Evolutionary conservation across 108 stramenopile species (phyloP), one percentile per base, ranked within the genome.

Genomic region (Aurantiochytrium sp.): DNA sequence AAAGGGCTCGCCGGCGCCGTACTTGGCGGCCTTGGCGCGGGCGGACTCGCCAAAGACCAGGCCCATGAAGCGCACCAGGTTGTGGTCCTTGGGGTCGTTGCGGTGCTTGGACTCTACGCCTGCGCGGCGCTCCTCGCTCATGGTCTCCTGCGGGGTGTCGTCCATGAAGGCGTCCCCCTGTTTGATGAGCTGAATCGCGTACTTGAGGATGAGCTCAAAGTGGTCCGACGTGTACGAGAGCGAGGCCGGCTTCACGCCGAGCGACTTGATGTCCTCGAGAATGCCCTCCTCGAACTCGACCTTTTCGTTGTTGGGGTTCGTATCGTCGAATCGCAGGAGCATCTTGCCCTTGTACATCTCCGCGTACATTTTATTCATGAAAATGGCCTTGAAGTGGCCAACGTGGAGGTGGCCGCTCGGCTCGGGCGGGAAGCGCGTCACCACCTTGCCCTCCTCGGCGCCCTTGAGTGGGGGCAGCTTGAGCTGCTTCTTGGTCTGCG

Each of bases 221-320:
- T 53, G 34, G 52, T 87, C 89, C 15, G 45, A 52, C 6, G 86
- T 86, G 55, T 86, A 92, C 73, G 92, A 93, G 36, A 55, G 92
- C 37, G 96, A 55, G 90, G 96, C 96, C 87, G 95, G 95, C 55
- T 96, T 87, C 86, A 97, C 96, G 59, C 92, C 89, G 4, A 87
- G 86, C 21, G 31, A 6, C 68, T 19, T 32, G 54, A 86, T 21
- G 32, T 89, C 93, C 85, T 90, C 41, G 55, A 94, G n/a, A 91
- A 94, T 94, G 73, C 59, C 69, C 69, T 95, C 90, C 91, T 97
- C 97, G 87, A 94, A 99, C 90, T 99, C 99, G 69, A 95, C 98
- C 91, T 98, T 98, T 93, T 99, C 99, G 92, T 99, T 99, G 92
- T 93, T 93, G 6, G 99, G 99, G 89, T 99, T 99, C 48, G 99